Percentiles rank a stretch among this genome's conserved stretches.
Conservation (phyloP, 441 rosid genomes). For the Arabidopsis lyrata region DNA sequence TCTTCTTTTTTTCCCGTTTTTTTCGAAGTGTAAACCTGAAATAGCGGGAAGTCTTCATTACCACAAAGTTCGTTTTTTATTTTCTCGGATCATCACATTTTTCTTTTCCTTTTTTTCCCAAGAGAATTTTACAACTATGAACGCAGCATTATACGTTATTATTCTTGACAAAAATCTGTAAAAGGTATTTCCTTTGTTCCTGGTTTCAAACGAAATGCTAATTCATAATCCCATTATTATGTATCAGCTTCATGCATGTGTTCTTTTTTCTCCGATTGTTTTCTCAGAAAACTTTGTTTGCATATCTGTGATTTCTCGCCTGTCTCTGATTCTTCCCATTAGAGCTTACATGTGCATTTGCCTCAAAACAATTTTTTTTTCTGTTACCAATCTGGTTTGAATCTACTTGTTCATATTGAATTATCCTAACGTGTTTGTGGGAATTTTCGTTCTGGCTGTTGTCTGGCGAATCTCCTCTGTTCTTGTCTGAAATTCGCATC, state of each 20-base stretch:
- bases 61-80: conserved; percentile 47
- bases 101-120: conserved; percentile 11
- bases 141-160: conserved; percentile 4
- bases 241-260: conserved; percentile 32
- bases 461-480: conserved; percentile 22
- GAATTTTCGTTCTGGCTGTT: neutral
- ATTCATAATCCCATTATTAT: neutral
- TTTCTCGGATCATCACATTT: conserved; percentile 50
- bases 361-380: neutral
- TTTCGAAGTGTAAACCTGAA: conserved; percentile 34
- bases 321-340: neutral
- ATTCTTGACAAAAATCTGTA: conserved; percentile 26
- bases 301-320: neutral
- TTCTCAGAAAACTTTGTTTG: neutral
- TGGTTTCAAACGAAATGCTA: neutral
- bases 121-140: conserved; percentile 7
- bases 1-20: conserved; percentile 12
- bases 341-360: conserved; percentile 12
- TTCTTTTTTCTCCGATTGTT: neutral
- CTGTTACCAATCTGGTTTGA: conserved; percentile 15
- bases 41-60: conserved; percentile 43
- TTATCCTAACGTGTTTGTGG: neutral
- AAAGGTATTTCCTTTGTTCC: conserved; percentile 27
- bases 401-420: neutral
- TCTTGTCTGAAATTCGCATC: conserved; percentile 16